Percentiles rank a stretch among this genome's conserved stretches.
Evolutionary conservation across 495 filamentous ascomycete genomes (phyloP).

Genomic region (Xanthoparmelia taractica): DNA sequence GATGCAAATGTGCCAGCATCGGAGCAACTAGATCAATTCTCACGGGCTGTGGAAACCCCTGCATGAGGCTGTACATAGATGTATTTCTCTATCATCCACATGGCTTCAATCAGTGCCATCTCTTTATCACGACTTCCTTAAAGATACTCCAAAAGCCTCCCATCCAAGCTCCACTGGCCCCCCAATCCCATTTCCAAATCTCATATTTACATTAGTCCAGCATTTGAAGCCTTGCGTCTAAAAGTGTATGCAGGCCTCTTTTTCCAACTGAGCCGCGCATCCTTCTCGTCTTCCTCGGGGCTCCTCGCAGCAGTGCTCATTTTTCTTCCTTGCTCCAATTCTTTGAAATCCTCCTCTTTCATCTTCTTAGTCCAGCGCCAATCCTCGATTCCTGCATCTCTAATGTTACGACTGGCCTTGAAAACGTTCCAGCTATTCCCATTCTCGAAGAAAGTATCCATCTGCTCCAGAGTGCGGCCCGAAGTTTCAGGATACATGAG

Average conservation of each 20-base stretch:
- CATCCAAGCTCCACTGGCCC: background rate
- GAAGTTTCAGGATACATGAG: constrained; percentile 54
- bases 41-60: background rate
- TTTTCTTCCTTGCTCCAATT: constrained; percentile 23
- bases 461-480: constrained; percentile 52
- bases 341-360: constrained; percentile 21
- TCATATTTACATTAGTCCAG: constrained; percentile 24
- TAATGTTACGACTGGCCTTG: constrained; percentile 25
- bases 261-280: constrained; percentile 24
- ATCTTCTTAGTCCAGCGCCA: constrained; percentile 30
- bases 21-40: background rate
- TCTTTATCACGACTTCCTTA: too few species aligned
- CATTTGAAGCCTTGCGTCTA: constrained; percentile 26
- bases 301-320: constrained; percentile 22
- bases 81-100: background rate
- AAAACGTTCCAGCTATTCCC: constrained; percentile 28
- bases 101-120: background rate
- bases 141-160: background rate
- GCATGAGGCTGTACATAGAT: background rate
- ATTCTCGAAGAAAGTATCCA: constrained; percentile 45
- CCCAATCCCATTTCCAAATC: background rate
- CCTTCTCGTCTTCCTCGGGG: constrained; percentile 27
- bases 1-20: background rate
- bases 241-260: constrained; percentile 27
- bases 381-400: constrained; percentile 24